Evolutionary conservation across 1,139 yeast species (phyloP).

Genomic region (Tardiomyces blankii): DNA sequence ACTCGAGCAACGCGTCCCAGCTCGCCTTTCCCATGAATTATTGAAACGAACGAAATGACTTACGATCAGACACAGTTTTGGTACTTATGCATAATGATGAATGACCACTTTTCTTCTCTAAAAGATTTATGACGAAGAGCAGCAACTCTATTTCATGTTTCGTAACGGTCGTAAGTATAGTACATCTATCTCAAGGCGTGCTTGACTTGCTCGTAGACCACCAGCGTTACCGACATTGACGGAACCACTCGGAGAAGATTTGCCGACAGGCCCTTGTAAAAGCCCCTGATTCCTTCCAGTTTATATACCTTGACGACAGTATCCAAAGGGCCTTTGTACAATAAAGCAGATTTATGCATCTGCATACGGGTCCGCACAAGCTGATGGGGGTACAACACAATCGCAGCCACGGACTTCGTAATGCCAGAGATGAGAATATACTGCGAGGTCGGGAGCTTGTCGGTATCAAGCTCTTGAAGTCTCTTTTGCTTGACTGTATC

Average conservation of each 20-base stretch:
- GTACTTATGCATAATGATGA: not conserved
- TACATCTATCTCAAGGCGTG: not conserved
- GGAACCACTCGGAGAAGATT: slow-evolving; percentile 77
- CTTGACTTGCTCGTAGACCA: slow-evolving; percentile 65
- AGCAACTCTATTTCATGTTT: no score
- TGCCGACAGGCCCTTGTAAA: slow-evolving; percentile 76
- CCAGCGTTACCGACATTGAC: slow-evolving; percentile 71
- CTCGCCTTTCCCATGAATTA: not conserved
- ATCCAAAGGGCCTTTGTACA: slow-evolving; percentile 19
- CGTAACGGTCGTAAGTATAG: no score
- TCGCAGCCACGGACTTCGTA: slow-evolving; percentile 60
- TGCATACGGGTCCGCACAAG: slow-evolving; percentile 73
- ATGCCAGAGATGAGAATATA: slow-evolving; percentile 54
- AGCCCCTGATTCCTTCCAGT: slow-evolving; percentile 45
- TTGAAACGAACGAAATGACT: not conserved
- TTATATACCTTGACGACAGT: slow-evolving; percentile 27
- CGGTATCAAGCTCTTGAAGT: slow-evolving; percentile 2
- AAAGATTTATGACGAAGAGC: no score
- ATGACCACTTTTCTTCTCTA: no score
- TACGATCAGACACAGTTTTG: not conserved
- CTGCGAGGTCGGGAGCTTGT: slow-evolving; percentile 32
- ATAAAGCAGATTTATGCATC: slow-evolving; percentile 25
- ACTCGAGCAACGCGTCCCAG: not conserved
- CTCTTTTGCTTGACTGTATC: slow-evolving; percentile 50
- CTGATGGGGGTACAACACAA: slow-evolving; percentile 75